These are phyloP conservation scores for Tuber aestivum DNA, from an alignment of 495 filamentous ascomycete genomes.

Conservation along the genomic window DNA sequence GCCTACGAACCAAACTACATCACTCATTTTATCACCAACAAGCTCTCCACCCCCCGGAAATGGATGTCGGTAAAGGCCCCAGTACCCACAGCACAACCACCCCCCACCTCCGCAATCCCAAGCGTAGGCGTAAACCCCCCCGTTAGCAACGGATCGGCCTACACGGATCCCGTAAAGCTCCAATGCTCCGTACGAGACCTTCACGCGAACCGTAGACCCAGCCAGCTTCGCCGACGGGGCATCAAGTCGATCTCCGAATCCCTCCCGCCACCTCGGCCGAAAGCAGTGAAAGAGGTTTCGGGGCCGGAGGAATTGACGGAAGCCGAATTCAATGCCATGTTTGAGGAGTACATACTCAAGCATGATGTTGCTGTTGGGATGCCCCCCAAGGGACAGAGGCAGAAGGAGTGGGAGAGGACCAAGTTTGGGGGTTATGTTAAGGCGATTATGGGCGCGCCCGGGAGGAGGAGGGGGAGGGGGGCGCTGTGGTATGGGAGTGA, in stretches of 20 bases:
- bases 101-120: background rate
- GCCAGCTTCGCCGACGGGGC: background rate
- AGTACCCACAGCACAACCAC: background rate
- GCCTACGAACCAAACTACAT: background rate
- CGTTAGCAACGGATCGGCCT: background rate
- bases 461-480: background rate
- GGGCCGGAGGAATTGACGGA: background rate
- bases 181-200: background rate
- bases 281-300: background rate
- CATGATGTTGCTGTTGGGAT: background rate
- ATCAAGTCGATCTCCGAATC: background rate
- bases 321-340: background rate
- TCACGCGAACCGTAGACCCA: background rate
- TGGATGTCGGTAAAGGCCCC: background rate
- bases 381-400: background rate
- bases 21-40: background rate
- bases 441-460: background rate
- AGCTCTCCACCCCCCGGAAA: background rate
- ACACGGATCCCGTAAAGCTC: background rate
- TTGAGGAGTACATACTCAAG: background rate
- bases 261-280: background rate
- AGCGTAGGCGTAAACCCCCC: background rate
- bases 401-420: background rate
- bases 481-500: background rate
- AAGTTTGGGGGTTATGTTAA: background rate